phyloP scores from a whole-genome alignment of 768 basidiomycete species.

The Boletus reticulatus region DNA sequence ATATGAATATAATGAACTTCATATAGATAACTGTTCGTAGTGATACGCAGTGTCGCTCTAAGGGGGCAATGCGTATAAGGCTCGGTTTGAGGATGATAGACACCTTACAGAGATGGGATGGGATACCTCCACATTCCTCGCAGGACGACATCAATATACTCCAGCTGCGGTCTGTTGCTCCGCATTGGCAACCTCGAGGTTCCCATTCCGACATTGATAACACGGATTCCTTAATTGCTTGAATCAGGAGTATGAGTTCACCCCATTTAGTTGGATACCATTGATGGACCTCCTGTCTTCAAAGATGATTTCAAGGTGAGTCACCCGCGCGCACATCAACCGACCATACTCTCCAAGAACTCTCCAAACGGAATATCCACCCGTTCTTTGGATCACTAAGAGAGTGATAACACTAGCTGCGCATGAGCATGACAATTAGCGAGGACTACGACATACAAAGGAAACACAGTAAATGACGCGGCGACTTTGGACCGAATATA shows the following conservation, averaged over 20 bases:
- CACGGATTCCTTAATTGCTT: slow-evolving; percentile 10
- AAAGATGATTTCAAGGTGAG: background rate
- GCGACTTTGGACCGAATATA: no score
- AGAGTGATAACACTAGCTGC: slow-evolving; percentile 24
- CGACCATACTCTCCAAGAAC: slow-evolving; percentile 12
- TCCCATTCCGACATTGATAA: slow-evolving; percentile 27
- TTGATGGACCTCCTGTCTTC: slow-evolving; percentile 11
- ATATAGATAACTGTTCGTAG: slow-evolving; percentile 22
- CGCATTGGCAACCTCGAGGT: slow-evolving; percentile 26
- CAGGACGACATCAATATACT: slow-evolving; percentile 25
- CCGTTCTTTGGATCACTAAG: slow-evolving; percentile 21
- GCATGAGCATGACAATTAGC: slow-evolving; percentile 5
- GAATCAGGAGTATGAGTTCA: background rate
- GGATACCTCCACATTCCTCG: slow-evolving; percentile 11
- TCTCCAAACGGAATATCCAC: slow-evolving; percentile 21
- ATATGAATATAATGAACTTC: slow-evolving; percentile 6
- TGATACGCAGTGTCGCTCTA: slow-evolving; percentile 17
- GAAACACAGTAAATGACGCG: no score
- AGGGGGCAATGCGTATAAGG: background rate
- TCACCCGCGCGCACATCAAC: background rate
- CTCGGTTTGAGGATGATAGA: background rate
- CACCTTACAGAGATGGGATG: slow-evolving; percentile 22
- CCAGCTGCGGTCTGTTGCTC: slow-evolving; percentile 18
- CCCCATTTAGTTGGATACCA: slow-evolving; percentile 12
- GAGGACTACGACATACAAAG: background rate